Evolutionary conservation across 192 early-diverging fungal species (phyloP).

Genomic region (Backusella mclennaniae): DNA sequence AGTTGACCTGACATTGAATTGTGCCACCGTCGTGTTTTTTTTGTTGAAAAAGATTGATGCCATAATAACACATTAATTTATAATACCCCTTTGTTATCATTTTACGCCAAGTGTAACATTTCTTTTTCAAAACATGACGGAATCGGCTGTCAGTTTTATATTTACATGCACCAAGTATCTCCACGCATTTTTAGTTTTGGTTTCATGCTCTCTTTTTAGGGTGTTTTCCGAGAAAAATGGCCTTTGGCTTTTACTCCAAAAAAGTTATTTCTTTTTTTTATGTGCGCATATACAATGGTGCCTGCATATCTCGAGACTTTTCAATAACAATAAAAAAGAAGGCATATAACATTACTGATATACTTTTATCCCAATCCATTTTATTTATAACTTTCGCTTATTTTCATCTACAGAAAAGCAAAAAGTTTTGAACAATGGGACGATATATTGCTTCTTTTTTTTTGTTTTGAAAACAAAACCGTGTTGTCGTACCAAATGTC

Average conservation of each 20-base stretch:
- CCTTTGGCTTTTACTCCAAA: too few species aligned
- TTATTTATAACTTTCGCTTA: background rate
- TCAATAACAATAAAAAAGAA: background rate
- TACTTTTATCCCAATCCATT: background rate
- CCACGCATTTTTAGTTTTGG: background rate
- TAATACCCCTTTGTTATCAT: background rate
- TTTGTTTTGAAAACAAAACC: background rate
- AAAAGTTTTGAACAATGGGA: background rate
- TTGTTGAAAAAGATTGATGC: background rate
- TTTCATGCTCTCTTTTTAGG: background rate
- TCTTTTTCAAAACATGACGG: background rate
- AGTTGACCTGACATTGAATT: background rate
- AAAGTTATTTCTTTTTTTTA: background rate
- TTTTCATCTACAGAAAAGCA: background rate
- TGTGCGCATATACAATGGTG: background rate
- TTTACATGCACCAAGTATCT: background rate
- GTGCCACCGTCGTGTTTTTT: background rate
- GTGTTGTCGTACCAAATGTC: background rate
- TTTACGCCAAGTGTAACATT: conserved; percentile 4
- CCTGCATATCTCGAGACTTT: background rate
- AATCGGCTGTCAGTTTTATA: background rate
- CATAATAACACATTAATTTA: background rate
- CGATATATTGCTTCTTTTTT: background rate
- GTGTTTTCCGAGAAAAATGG: too few species aligned
- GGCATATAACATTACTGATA: too few species aligned